Evolutionary conservation across 345 rosid species (phyloP), one percentile per base, ranked within the genome.

Genomic region (Camelina hispida): DNA sequence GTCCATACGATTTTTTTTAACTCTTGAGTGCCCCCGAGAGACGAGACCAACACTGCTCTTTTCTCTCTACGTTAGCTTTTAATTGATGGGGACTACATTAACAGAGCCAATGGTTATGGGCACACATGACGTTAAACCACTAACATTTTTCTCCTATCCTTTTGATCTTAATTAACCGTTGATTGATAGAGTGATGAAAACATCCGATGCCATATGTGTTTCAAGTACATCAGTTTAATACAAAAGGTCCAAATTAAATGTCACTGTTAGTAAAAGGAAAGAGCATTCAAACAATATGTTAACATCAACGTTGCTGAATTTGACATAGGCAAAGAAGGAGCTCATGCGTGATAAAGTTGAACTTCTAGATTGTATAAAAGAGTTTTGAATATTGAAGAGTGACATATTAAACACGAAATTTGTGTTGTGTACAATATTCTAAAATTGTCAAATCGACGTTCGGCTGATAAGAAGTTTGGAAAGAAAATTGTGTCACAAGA

Each of bases 371-470:
- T 17, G 40, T 37, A 50, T 50, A 17, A 8, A 17, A 3, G 54
- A 17, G 23, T 50, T 50, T 17, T 50, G 23, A 17, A 8, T 48
- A 50, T 48, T 17, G 5, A 11, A 17, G 18, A 50, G 13, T 50
- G 54, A 50, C 54, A 47, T 47, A 47, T 47, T 20, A 25, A 47
- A 47, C n/a, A 16, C 17, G 37, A 25, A 59, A 48, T 48, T 48
- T 48, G 17, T 44, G 17, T 14, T 7, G 51, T 7, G 51, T 6
- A n/a, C 7, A 46, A 46, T 47, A 42, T 37, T 38, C 42, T 14
- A 38, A 28, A 74, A 65, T 9, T 61, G 79, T 76, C 79, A 58
- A 69, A 69, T 76, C 69, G 17, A 68, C 14, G 69, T 43, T 66
- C 47, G 56, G 63, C 63, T 52, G 38, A 28, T 61, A 15, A 53